phyloP scores from a whole-genome alignment of 768 basidiomycete genomes.

The Lyophyllum atratum region DNA sequence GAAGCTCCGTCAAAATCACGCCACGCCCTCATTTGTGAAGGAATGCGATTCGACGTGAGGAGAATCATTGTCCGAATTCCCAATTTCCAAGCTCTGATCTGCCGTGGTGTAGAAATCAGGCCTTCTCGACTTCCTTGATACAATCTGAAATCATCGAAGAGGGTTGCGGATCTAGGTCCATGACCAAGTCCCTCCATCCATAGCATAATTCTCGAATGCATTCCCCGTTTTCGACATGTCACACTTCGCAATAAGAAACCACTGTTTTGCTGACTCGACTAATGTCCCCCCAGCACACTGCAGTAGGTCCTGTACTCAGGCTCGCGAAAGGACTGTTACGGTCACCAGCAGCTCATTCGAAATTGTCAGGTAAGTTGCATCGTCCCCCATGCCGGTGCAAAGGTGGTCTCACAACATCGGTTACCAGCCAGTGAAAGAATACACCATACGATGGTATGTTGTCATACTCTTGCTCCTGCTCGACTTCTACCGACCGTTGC shows the following conservation, averaged over 20 bases:
- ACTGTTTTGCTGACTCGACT: neutral
- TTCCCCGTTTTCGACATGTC: neutral
- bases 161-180: neutral
- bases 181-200: neutral
- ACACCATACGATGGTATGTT: slow-evolving; percentile 32
- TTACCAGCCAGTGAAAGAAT: slow-evolving; percentile 30
- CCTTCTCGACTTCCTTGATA: neutral
- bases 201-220: neutral
- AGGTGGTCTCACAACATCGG: slow-evolving; percentile 10
- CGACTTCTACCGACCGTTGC: neutral
- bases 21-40: neutral
- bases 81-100: slow-evolving; percentile 3
- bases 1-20: neutral
- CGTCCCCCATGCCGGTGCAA: neutral
- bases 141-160: neutral
- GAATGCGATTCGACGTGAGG: slow-evolving; percentile 4
- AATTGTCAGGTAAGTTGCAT: slow-evolving; percentile 21
- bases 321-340: slow-evolving; percentile 13
- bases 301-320: slow-evolving; percentile 4
- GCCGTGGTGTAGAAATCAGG: slow-evolving; percentile 2
- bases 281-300: neutral
- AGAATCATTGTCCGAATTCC: neutral
- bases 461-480: neutral
- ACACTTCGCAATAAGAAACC: neutral
- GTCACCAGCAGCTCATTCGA: slow-evolving; percentile 31